Percentiles rank a stretch among this genome's conserved stretches.
phyloP scores from a whole-genome alignment of 129 eudicot genomes.

The Silybum marianum region DNA sequence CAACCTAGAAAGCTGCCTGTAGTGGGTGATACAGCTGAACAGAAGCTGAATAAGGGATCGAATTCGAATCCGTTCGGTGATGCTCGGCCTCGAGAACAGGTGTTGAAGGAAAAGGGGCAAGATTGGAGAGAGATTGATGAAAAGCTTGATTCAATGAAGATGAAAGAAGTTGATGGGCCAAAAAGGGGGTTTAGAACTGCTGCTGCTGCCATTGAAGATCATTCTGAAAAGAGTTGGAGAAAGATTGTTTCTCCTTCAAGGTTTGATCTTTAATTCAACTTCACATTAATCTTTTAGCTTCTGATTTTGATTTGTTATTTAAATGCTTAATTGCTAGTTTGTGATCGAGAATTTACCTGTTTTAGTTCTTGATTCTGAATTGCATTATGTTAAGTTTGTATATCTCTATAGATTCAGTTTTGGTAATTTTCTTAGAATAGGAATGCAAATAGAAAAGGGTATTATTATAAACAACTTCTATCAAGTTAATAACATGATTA shows the following conservation, averaged over 20 bases:
- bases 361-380: background rate
- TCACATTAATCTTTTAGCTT: background rate
- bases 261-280: slow-evolving; percentile 33
- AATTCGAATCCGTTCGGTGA: slow-evolving; percentile 77
- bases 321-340: too few relatives aligned
- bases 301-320: background rate
- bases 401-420: too few relatives aligned
- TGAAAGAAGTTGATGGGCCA: slow-evolving; percentile 58
- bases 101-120: slow-evolving; percentile 91
- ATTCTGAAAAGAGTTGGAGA: slow-evolving; percentile 69
- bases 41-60: slow-evolving; percentile 49
- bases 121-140: slow-evolving; percentile 99
- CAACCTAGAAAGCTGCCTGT: slow-evolving; percentile 79
- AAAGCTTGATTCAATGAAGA: slow-evolving; percentile 72
- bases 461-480: background rate
- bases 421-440: too few relatives aligned
- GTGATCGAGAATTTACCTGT: background rate
- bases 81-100: slow-evolving; percentile 96
- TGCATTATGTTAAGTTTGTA: background rate
- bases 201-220: slow-evolving; percentile 32
- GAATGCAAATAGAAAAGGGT: too few relatives aligned
- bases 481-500: background rate
- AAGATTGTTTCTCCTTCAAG: slow-evolving; percentile 61
- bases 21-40: slow-evolving; percentile 32
- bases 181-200: slow-evolving; percentile 48